These are phyloP conservation scores for Eremothecium gossypii DNA, from an alignment of 1,139 yeast species.

Conservation along the genomic window DNA sequence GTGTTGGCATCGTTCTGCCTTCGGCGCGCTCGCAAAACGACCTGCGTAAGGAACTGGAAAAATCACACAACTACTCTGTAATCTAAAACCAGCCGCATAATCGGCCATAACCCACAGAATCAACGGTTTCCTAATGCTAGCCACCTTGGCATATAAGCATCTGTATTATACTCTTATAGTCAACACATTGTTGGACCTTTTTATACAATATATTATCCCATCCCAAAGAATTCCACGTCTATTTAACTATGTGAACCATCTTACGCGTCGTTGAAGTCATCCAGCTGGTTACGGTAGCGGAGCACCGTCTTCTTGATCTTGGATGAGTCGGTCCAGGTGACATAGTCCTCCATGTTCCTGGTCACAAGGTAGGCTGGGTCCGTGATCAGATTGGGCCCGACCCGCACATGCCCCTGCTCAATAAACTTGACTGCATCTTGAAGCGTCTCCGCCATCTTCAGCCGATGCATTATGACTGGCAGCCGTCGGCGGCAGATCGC, in stretches of 20 bases:
- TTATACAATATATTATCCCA: too few relatives aligned
- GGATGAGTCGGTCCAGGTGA: conserved; percentile 94
- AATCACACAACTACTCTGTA: conserved; percentile 28
- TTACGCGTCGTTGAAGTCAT: conserved; percentile 61
- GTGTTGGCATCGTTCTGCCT: conserved; percentile 27
- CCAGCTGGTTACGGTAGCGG: conserved; percentile 79
- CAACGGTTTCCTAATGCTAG: too few relatives aligned
- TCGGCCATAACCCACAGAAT: too few relatives aligned
- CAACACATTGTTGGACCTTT: too few relatives aligned
- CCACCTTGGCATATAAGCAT: too few relatives aligned
- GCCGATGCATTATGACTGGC: conserved; percentile 90
- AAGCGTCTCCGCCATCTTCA: conserved; percentile 88
- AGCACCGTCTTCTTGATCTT: conserved; percentile 87
- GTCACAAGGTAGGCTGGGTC: conserved; percentile 95
- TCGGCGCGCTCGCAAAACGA: conserved; percentile 33
- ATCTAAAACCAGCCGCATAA: conserved; percentile 1
- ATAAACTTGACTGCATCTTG: conserved; percentile 84
- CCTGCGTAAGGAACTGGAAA: conserved; percentile 33
- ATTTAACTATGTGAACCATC: background rate
- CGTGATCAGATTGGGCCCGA: conserved; percentile 90
- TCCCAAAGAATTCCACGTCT: background rate
- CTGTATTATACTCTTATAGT: too few relatives aligned
- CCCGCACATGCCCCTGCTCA: conserved; percentile 96
- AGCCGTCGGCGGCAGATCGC: conserved; percentile 87
- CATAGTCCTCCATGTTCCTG: conserved; percentile 86